Conservation (phyloP, 2,329 filamentous ascomycete species). For the Ophiostoma fasciatum region DNA sequence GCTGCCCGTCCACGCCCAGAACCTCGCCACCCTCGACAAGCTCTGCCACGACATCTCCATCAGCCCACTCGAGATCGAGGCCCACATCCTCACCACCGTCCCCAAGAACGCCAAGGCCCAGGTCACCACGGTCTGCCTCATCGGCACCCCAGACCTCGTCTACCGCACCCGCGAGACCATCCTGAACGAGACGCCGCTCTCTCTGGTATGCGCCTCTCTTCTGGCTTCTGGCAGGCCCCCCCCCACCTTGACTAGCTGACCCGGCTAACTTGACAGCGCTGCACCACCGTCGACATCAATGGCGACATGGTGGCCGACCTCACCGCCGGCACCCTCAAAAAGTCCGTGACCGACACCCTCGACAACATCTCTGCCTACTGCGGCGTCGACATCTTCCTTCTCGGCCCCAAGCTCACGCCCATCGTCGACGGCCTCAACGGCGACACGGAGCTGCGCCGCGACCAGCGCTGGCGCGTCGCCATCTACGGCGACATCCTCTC, state of each 20-base stretch:
- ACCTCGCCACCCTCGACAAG: constrained; percentile 63
- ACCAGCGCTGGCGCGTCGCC: constrained; percentile 80
- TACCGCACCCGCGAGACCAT: constrained; percentile 82
- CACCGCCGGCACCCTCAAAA: constrained; percentile 50
- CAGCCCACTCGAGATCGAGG: constrained; percentile 57
- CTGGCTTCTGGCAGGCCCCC: no score
- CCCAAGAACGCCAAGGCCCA: constrained; percentile 55
- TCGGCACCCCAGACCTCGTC: constrained; percentile 73
- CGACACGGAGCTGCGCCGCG: constrained; percentile 68
- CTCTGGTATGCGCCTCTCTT: constrained; percentile 52
- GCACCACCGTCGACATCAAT: constrained; percentile 85
- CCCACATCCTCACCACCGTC: constrained; percentile 68
- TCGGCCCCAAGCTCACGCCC: constrained; percentile 76
- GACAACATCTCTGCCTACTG: constrained; percentile 78
- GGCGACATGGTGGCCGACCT: constrained; percentile 75
- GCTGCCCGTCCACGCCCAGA: constrained; percentile 80
- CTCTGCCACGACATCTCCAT: constrained; percentile 73
- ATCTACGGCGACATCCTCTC: constrained; percentile 95
- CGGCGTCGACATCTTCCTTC: constrained; percentile 89
- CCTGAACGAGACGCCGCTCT: constrained; percentile 80
- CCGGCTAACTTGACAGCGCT: constrained; percentile 49
- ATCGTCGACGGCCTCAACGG: constrained; percentile 62
- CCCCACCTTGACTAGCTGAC: no score
- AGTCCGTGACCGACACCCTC: constrained; percentile 66
- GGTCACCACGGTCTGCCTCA: constrained; percentile 81